Base-by-base conservation (phyloP, 331 rosid species). In the Malus hybrid region DNA sequence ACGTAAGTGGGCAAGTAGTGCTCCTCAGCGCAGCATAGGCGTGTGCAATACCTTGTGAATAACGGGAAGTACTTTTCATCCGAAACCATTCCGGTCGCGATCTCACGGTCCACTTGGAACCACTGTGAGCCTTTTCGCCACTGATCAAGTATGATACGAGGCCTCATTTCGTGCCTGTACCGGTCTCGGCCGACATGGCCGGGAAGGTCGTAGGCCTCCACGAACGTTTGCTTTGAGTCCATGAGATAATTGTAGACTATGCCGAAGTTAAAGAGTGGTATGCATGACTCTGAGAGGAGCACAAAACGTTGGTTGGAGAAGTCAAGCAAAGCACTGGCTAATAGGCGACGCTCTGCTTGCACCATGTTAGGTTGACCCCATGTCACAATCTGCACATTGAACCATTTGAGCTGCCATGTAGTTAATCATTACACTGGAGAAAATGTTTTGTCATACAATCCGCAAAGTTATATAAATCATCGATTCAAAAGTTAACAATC, bases 81-180 rank as follows among this genome's bases (percentile, higher is more conserved):
- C 0, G 97, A 85, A 39, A 90, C 82, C 1, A 90, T 64, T 27
- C 76, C 82, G 2, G 80, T 8, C 33, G 93, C 93, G 0, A 92
- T 73, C 4, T 18, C 33, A 10, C 97, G 89, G 76, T 90, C 82
- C 33, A 90, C 79, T 77, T 81, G 89, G 48, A 92, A 92, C 97
- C 97, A 92, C 22, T 92, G 97, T 2, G 93, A 90, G 5, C 97
- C 97, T 50, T 92, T 92, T 14, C 92, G 79, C 97, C 97, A 92
- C 10, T 92, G 96, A 1, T 33, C 22, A 1, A 87, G 79, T 1
- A 0, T 80, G 14, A 92, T 70, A 0, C 10, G 48, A 0, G 96
- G 96, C 54, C 18, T 61, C 97, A 92, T 90, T 48, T 54, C 69
- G 4, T 44, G 5, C 19, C 13, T 81, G 70, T 88, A 92, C 6